These are phyloP conservation scores for Cardiospermum halicacabum DNA, from an alignment of 345 rosid genomes.

Conservation along the genomic window DNA sequence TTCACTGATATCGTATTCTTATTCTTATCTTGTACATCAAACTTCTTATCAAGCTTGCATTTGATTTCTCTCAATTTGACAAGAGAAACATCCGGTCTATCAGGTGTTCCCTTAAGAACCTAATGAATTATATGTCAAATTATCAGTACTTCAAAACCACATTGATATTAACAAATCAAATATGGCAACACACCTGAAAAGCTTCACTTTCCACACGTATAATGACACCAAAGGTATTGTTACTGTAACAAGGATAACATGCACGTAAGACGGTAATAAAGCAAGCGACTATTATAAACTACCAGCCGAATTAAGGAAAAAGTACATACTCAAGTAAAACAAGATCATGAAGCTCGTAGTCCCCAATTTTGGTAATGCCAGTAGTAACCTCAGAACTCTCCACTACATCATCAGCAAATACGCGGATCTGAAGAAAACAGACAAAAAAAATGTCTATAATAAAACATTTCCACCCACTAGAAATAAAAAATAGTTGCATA, in stretches of 20 bases:
- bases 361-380: conserved; percentile 82
- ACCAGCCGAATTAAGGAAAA: conserved; percentile 5
- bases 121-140: conserved; percentile 19
- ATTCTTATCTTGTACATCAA: conserved; percentile 60
- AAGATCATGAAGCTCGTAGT: conserved; percentile 94
- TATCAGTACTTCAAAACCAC: background rate
- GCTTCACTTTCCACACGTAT: conserved; percentile 98
- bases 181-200: conserved; percentile 53
- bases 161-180: background rate
- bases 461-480: background rate
- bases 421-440: conserved; percentile 59
- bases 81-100: conserved; percentile 76
- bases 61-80: conserved; percentile 92
- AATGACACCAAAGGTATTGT: conserved; percentile 81
- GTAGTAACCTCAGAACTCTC: conserved; percentile 96
- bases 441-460: conserved; percentile 2
- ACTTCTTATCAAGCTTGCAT: conserved; percentile 79
- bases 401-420: conserved; percentile 93
- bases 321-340: conserved; percentile 80
- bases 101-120: conserved; percentile 95
- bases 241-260: conserved; percentile 46
- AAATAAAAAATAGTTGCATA: background rate
- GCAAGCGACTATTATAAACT: background rate
- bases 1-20: conserved; percentile 65
- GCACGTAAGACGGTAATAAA: conserved; percentile 14